phyloP scores from a whole-genome alignment of 2,329 filamentous ascomycete genomes.

The Aspergillus candidus region DNA sequence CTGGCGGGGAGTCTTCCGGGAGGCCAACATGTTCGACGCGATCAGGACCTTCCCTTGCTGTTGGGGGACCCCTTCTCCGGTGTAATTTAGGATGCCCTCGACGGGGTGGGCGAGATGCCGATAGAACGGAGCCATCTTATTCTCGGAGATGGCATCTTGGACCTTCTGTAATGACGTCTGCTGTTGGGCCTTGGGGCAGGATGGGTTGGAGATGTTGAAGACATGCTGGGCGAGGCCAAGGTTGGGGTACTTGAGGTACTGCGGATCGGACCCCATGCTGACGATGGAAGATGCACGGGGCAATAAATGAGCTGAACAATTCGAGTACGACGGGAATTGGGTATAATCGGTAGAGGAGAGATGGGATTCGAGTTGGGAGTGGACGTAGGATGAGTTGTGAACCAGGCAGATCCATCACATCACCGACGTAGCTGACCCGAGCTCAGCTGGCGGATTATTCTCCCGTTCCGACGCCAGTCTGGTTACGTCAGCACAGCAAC shows the following conservation, averaged over 20 bases:
- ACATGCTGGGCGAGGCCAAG: slow-evolving; percentile 61
- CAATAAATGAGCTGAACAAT: neutral
- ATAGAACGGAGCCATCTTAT: slow-evolving; percentile 64
- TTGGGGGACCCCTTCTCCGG: slow-evolving; percentile 57
- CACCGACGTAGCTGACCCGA: slow-evolving; percentile 21
- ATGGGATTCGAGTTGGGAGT: slow-evolving; percentile 16
- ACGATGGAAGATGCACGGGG: slow-evolving; percentile 16
- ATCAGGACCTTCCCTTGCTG: slow-evolving; percentile 48
- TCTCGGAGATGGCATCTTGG: slow-evolving; percentile 57
- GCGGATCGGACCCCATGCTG: slow-evolving; percentile 58
- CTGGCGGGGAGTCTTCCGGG: slow-evolving; percentile 57
- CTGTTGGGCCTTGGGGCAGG: slow-evolving; percentile 47
- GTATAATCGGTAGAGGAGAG: slow-evolving; percentile 8
- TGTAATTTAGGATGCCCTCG: slow-evolving; percentile 71
- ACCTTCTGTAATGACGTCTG: slow-evolving; percentile 55
- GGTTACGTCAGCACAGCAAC: no score
- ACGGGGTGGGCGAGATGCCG: slow-evolving; percentile 59
- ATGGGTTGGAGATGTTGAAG: slow-evolving; percentile 60
- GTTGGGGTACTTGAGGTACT: slow-evolving; percentile 59
- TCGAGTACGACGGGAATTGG: slow-evolving; percentile 4
- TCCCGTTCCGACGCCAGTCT: slow-evolving; percentile 18
- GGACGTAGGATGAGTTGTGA: slow-evolving; percentile 10
- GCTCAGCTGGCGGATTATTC: slow-evolving; percentile 33
- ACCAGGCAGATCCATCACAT: slow-evolving; percentile 18
- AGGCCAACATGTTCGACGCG: slow-evolving; percentile 68